A percentile compares a stretch with the other conserved stretches of the same genome.
Conservation (phyloP, 2,329 filamentous ascomycete species). For the Hypoxylon sp. region DNA sequence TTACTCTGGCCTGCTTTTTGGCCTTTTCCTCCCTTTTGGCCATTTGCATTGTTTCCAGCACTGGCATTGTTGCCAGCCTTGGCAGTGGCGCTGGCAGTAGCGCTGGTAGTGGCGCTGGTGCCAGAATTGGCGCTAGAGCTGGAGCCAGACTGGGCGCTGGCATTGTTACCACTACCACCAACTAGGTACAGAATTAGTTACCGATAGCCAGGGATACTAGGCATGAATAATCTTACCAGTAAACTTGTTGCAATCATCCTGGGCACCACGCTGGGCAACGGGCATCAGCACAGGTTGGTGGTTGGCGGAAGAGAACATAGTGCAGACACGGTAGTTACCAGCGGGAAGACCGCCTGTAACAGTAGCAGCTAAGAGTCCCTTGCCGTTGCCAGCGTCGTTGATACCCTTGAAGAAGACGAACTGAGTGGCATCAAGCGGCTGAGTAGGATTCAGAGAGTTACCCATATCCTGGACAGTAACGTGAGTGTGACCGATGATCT, state of each 20-base stretch:
- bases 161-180: conserved; percentile 41
- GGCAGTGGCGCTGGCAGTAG: conserved; percentile 26
- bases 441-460: conserved; percentile 60
- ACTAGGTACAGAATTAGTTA: conserved; percentile 26
- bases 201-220: conserved; percentile 18
- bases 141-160: too few relatives aligned
- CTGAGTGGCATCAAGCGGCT: conserved; percentile 64
- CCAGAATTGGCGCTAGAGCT: conserved; percentile 29
- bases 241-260: conserved; percentile 74
- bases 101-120: conserved; percentile 37
- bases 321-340: conserved; percentile 74
- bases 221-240: conserved; percentile 55
- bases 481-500: conserved; percentile 70
- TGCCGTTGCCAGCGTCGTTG: conserved; percentile 69
- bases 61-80: conserved; percentile 2
- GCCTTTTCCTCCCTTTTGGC: conserved; percentile 37
- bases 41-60: conserved; percentile 5
- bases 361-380: conserved; percentile 64
- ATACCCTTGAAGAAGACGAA: conserved; percentile 76
- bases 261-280: conserved; percentile 73
- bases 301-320: conserved; percentile 72
- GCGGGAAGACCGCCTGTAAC: conserved; percentile 70
- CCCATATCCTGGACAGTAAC: conserved; percentile 69
- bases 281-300: conserved; percentile 76
- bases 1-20: conserved; percentile 39